Conservation (phyloP, 805 yeast species). For the Candida tibetensis region DNA sequence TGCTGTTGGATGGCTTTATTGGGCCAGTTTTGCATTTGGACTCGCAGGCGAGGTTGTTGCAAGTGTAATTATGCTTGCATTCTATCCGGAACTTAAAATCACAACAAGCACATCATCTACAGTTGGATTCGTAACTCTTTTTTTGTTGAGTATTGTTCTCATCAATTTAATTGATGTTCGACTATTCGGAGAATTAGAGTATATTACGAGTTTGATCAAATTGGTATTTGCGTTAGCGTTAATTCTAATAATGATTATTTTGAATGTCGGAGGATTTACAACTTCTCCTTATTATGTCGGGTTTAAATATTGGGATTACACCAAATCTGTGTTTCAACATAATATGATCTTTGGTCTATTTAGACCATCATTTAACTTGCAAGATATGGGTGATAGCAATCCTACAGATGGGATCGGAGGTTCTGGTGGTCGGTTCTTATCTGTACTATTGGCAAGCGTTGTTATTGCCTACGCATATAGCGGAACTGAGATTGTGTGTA, state of each 20-base stretch:
- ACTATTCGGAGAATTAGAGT: slow-evolving; percentile 73
- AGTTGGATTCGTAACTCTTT: slow-evolving; percentile 64
- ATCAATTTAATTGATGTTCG: slow-evolving; percentile 68
- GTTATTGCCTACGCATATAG: slow-evolving; percentile 73
- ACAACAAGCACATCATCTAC: slow-evolving; percentile 44
- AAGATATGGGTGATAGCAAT: slow-evolving; percentile 55
- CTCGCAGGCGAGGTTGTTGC: slow-evolving; percentile 81
- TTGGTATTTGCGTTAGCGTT: slow-evolving; percentile 49
- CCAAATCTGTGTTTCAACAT: slow-evolving; percentile 46
- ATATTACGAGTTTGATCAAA: slow-evolving; percentile 57
- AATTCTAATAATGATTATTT: slow-evolving; percentile 61
- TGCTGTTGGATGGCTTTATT: slow-evolving; percentile 70
- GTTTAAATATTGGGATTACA: slow-evolving; percentile 63
- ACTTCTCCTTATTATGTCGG: slow-evolving; percentile 46
- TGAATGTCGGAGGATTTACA: slow-evolving; percentile 58
- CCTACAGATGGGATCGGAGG: slow-evolving; percentile 59
- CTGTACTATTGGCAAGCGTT: slow-evolving; percentile 57
- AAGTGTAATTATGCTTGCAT: slow-evolving; percentile 70
- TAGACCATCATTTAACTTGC: slow-evolving; percentile 66
- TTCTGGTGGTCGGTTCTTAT: slow-evolving; percentile 55
- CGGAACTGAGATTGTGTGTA: slow-evolving; percentile 79
- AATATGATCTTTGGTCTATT: slow-evolving; percentile 65
- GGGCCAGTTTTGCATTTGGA: slow-evolving; percentile 68
- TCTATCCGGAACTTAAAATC: slow-evolving; percentile 55
- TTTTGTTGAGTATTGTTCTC: slow-evolving; percentile 43